A percentile compares a stretch with the other conserved stretches of the same genome.
Conservation (phyloP, 805 yeast species). For the Ogataea methylovora region DNA sequence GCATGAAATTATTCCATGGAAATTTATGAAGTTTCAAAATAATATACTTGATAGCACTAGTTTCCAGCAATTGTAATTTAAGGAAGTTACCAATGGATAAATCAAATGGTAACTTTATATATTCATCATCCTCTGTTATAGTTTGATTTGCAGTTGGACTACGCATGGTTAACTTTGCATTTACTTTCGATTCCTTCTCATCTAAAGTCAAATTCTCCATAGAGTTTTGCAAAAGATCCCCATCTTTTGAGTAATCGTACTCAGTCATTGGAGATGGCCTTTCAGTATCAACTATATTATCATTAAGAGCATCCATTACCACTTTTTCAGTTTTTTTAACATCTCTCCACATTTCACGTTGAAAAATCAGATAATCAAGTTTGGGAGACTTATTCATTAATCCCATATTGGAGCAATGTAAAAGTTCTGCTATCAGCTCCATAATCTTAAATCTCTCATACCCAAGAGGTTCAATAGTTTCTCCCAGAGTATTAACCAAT, state of each 20-base stretch:
- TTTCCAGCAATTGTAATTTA: slow-evolving; percentile 71
- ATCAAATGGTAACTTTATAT: slow-evolving; percentile 18
- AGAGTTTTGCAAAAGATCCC: background rate
- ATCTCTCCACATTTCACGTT: slow-evolving; percentile 65
- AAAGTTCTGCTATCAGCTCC: slow-evolving; percentile 85
- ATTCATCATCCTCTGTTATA: slow-evolving; percentile 7
- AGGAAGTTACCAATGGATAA: slow-evolving; percentile 69
- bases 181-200: background rate
- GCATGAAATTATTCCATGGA: slow-evolving; percentile 97
- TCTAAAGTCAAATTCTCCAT: background rate
- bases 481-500: slow-evolving; percentile 54
- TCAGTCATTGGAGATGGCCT: background rate
- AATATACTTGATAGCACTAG: slow-evolving; percentile 54
- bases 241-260: background rate
- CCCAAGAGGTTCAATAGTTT: slow-evolving; percentile 63
- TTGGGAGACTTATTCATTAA: slow-evolving; percentile 65
- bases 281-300: slow-evolving; percentile 15
- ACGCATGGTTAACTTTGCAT: background rate
- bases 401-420: slow-evolving; percentile 95
- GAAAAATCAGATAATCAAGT: slow-evolving; percentile 56
- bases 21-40: slow-evolving; percentile 64
- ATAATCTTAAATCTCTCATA: slow-evolving; percentile 85
- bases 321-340: slow-evolving; percentile 36
- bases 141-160: no score
- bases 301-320: slow-evolving; percentile 27